Conservation (phyloP, 1,284 basidiomycete species). For the Tilletia setariae region DNA sequence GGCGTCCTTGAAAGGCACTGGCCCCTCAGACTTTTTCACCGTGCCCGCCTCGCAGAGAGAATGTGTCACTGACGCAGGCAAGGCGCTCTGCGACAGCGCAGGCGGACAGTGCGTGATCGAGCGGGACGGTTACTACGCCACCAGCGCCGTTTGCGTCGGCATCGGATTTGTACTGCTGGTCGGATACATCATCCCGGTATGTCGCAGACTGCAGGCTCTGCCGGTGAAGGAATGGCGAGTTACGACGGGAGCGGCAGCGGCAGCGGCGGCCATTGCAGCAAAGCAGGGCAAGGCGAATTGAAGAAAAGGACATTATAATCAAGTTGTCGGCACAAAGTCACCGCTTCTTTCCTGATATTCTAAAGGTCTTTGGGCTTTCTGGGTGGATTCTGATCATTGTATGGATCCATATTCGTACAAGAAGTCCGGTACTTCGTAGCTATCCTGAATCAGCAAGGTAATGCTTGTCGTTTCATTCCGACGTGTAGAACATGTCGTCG, state of each 20-base stretch:
- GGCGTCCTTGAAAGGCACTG: background rate
- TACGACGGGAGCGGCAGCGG: slow-evolving; percentile 3
- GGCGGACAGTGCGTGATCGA: slow-evolving; percentile 78
- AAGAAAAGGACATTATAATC: too few relatives aligned
- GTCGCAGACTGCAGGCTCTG: slow-evolving; percentile 70
- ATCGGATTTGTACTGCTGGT: slow-evolving; percentile 72
- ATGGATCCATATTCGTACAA: background rate
- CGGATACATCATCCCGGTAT: slow-evolving; percentile 77
- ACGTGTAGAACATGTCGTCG: background rate
- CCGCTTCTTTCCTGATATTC: too few relatives aligned
- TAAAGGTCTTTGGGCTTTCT: too few relatives aligned
- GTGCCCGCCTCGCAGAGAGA: background rate
- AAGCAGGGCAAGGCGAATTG: slow-evolving; percentile 1
- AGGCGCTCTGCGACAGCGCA: slow-evolving; percentile 70
- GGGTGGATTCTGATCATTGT: too few relatives aligned
- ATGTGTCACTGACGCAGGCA: slow-evolving; percentile 60
- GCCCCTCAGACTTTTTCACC: slow-evolving; percentile 11
- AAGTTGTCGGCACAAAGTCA: too few relatives aligned
- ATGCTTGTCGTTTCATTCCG: background rate
- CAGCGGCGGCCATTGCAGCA: background rate
- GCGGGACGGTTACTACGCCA: slow-evolving; percentile 87
- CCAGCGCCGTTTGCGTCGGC: slow-evolving; percentile 73
- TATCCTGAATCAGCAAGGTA: too few relatives aligned
- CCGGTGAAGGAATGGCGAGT: slow-evolving; percentile 43
- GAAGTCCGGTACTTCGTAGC: too few relatives aligned